Evolutionary conservation across 2,329 filamentous ascomycete genomes (phyloP).

Genomic region (Cryphonectria nitschkei): DNA sequence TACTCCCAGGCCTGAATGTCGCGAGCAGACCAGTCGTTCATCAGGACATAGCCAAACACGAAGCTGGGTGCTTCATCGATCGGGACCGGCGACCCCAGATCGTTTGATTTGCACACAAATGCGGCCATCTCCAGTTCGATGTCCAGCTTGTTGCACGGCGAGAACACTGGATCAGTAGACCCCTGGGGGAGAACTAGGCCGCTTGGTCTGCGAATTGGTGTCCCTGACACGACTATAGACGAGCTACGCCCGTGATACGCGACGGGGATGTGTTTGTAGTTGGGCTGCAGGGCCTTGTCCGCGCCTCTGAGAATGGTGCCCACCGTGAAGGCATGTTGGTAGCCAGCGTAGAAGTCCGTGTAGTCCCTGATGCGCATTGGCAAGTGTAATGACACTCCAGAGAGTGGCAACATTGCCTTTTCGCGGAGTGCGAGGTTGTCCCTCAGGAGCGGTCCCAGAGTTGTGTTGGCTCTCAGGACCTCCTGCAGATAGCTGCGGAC

Average conservation of each 20-base stretch:
- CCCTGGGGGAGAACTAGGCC: conserved; percentile 68
- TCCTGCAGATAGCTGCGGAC: conserved; percentile 71
- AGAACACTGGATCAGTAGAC: conserved; percentile 57
- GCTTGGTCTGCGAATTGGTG: conserved; percentile 70
- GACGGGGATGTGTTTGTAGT: conserved; percentile 80
- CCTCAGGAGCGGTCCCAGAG: conserved; percentile 39
- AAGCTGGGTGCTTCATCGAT: conserved; percentile 71
- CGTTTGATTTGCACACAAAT: conserved; percentile 71
- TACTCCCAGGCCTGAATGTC: conserved; percentile 68
- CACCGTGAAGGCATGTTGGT: conserved; percentile 74
- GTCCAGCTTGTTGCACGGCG: conserved; percentile 67
- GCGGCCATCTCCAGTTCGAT: conserved; percentile 80
- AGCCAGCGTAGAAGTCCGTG: conserved; percentile 82
- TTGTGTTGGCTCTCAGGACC: conserved; percentile 59
- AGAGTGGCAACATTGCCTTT: conserved; percentile 36
- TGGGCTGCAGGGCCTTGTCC: conserved; percentile 77
- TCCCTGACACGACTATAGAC: conserved; percentile 75
- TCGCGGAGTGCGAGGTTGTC: conserved; percentile 42
- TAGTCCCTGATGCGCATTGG: conserved; percentile 82
- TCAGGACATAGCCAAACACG: conserved; percentile 70
- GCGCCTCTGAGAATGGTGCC: conserved; percentile 75
- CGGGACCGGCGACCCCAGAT: conserved; percentile 66
- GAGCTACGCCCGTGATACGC: conserved; percentile 81
- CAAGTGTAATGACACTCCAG: conserved; percentile 67
- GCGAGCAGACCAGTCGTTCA: conserved; percentile 68